Evolutionary conservation across 306 rosid species (phyloP), one percentile per base, ranked within the genome.

Genomic region (Cyclanthera cordifolia): DNA sequence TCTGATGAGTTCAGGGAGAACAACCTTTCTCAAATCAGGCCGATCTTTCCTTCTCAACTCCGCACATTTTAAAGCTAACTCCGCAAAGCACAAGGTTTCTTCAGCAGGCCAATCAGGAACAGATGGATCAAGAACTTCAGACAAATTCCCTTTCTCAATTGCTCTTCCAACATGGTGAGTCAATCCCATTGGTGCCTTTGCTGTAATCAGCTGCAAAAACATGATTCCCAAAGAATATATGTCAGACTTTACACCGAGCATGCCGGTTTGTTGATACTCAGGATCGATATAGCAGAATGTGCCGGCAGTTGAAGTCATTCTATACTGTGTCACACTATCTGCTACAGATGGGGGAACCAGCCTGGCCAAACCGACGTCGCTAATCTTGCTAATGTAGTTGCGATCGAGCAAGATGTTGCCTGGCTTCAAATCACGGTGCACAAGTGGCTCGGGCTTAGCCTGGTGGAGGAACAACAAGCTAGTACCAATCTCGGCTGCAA

Each of bases 201-300:
- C 95, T 58, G 95, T 92, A 72, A 92, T 57, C 57, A 89, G 46
- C 73, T 92, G 97, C 28, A 92, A 77, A 73, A 85, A 84, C 81
- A 92, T 85, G 50, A 92, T 81, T 32, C 96, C 97, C 28, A 92
- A 87, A 4, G 97, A 92, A 75, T 92, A 92, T 47, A 92, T 64
- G 46, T 92, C 97, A 5, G 96, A 89, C 54, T 92, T 92, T 6
- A 89, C 96, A 0, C 97, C 96, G 0, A 89, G 78, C 97, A 92
- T 92, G 53, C 97, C 97, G 0, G 97, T 87, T 46, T 92, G 96
- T 76, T 92, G 97, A 75, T 92, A 92, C 77, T 92, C 96, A 8
- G 97, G 97, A 67, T 92, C 97, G 6, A 92, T 92, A 43, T 92
- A 92, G 80, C 96, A 92, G 87, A 92, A 92, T 0, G 97, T 92